These are phyloP conservation scores for Rhizophora apiculata DNA, from an alignment of 345 rosid species.

Conservation along the genomic window DNA sequence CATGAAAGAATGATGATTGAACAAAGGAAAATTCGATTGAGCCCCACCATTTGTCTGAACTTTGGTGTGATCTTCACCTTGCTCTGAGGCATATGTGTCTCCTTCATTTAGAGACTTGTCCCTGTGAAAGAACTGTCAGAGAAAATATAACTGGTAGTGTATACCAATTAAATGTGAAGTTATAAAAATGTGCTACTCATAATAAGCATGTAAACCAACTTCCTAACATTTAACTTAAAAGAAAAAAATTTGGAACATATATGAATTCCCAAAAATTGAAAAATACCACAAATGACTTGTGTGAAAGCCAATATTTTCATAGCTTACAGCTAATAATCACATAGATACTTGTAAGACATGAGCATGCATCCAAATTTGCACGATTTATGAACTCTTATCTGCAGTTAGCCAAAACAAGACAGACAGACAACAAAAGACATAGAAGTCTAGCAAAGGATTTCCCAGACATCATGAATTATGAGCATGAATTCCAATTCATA, in stretches of 20 bases:
- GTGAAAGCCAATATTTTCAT: neutral
- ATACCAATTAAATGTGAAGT: neutral
- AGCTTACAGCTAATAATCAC: too few relatives aligned
- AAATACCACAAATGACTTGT: neutral
- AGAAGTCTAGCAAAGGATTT: too few relatives aligned
- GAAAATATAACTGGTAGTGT: conserved; percentile 1
- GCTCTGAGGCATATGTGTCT: conserved; percentile 34
- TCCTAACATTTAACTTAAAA: neutral
- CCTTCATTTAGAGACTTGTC: conserved; percentile 39
- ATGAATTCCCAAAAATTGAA: neutral
- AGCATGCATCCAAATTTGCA: too few relatives aligned
- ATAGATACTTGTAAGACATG: too few relatives aligned
- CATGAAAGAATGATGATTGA: conserved; percentile 73
- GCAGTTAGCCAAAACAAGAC: too few relatives aligned
- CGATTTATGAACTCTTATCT: too few relatives aligned
- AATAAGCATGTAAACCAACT: neutral
- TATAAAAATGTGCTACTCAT: neutral
- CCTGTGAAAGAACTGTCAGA: conserved; percentile 27
- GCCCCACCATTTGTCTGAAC: conserved; percentile 18
- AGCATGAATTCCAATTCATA: neutral
- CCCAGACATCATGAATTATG: too few relatives aligned
- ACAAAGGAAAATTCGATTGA: conserved; percentile 26
- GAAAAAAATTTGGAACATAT: neutral
- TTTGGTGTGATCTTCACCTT: conserved; percentile 21
- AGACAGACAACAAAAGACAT: too few relatives aligned